Percentiles rank a stretch among this genome's conserved stretches.
These are phyloP conservation scores for Fusarium tanahbumbuense DNA, from an alignment of 2,329 filamentous ascomycete species.

Conservation along the genomic window DNA sequence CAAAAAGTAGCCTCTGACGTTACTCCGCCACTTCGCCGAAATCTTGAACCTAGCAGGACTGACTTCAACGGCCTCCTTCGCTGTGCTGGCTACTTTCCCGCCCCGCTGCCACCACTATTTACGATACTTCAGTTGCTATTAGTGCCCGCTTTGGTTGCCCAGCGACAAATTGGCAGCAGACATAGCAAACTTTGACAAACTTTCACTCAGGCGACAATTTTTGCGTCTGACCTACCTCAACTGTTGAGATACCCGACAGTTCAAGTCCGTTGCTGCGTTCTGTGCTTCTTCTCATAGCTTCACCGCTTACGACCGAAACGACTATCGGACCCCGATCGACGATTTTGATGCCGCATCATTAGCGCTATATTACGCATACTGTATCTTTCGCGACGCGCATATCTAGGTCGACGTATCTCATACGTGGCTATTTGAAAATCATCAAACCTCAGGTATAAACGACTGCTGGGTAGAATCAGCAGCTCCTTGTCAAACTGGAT, in stretches of 20 bases:
- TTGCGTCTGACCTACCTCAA: not conserved
- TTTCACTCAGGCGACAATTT: slow-evolving; percentile 6
- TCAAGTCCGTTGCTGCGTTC: slow-evolving; percentile 9
- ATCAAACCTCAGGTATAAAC: not conserved
- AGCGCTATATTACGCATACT: slow-evolving; percentile 23
- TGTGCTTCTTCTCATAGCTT: slow-evolving; percentile 18
- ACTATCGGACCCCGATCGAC: slow-evolving; percentile 34
- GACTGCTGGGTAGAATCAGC: slow-evolving; percentile 43
- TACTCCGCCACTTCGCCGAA: slow-evolving; percentile 39
- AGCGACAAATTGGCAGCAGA: slow-evolving; percentile 13
- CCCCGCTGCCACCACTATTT: slow-evolving; percentile 21
- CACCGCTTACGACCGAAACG: slow-evolving; percentile 43
- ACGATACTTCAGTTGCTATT: slow-evolving; percentile 4
- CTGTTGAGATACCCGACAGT: slow-evolving; percentile 17
- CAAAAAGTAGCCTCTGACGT: slow-evolving; percentile 38
- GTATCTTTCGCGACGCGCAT: slow-evolving; percentile 19
- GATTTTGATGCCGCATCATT: slow-evolving; percentile 42
- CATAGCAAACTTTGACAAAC: slow-evolving; percentile 8
- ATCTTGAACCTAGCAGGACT: not conserved
- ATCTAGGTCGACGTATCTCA: slow-evolving; percentile 6
- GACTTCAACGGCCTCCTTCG: slow-evolving; percentile 38
- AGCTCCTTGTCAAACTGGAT: slow-evolving; percentile 39
- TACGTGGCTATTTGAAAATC: slow-evolving; percentile 13
- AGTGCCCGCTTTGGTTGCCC: slow-evolving; percentile 27
- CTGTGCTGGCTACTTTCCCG: slow-evolving; percentile 39